phyloP scores from a whole-genome alignment of 2,329 filamentous ascomycete genomes.

The Fusarium verticillioides region DNA sequence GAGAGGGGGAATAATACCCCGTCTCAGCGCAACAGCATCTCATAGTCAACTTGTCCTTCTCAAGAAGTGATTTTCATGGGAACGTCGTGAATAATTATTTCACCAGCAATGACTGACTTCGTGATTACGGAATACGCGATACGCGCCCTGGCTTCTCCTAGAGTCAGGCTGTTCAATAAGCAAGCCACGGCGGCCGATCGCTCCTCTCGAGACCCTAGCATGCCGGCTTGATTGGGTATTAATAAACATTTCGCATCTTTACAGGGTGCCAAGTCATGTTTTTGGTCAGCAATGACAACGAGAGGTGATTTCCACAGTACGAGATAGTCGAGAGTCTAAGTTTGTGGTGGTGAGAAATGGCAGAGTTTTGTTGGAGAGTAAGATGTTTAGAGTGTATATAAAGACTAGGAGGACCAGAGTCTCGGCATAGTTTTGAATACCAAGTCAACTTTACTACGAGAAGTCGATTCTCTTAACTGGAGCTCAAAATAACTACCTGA shows the following conservation, averaged over 20 bases:
- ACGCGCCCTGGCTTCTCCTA: not conserved
- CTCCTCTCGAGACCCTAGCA: not conserved
- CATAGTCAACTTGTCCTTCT: not conserved
- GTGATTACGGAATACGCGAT: not conserved
- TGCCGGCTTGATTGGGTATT: conserved; percentile 4
- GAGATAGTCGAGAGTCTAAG: not conserved
- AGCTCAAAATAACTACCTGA: not conserved
- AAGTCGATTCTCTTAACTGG: not conserved
- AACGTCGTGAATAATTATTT: not conserved
- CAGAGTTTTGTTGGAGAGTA: not conserved
- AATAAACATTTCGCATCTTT: not conserved
- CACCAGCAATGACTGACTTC: not conserved
- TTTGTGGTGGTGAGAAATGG: not conserved
- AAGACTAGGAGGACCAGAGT: not conserved
- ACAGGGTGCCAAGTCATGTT: not conserved
- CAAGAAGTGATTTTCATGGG: not conserved
- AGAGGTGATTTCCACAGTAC: not conserved
- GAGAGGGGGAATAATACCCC: not conserved
- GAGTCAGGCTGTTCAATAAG: not conserved
- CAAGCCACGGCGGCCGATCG: conserved; percentile 1
- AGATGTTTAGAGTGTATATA: conserved; percentile 4
- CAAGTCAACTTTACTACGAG: not conserved
- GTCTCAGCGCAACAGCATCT: not conserved
- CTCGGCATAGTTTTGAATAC: not conserved
- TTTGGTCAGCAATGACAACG: conserved; percentile 1